These are phyloP conservation scores for Beauveria bassiana DNA, from an alignment of 2,329 filamentous ascomycete genomes.

Conservation along the genomic window DNA sequence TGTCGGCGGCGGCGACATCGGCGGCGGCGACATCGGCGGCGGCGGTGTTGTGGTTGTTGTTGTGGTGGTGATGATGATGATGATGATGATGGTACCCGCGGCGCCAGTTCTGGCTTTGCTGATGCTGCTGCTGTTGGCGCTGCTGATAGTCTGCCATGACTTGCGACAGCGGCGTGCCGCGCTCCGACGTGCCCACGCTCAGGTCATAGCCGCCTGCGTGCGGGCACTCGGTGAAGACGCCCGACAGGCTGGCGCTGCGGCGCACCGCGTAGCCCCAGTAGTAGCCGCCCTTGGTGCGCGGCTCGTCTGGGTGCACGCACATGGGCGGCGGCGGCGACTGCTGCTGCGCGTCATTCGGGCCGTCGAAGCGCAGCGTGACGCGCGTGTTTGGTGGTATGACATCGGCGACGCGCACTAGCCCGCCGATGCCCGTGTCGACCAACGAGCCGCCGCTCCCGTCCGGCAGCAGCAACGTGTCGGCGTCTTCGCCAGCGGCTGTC, in stretches of 20 bases:
- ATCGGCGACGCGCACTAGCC: constrained; percentile 47
- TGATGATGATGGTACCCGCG: too few relatives aligned
- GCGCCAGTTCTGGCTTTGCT: background rate
- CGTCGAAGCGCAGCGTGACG: constrained; percentile 61
- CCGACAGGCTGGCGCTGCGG: constrained; percentile 56
- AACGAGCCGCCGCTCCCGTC: constrained; percentile 34
- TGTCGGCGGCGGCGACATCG: too few relatives aligned
- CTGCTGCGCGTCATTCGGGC: constrained; percentile 33
- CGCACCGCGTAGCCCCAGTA: constrained; percentile 81
- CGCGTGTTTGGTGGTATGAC: constrained; percentile 63
- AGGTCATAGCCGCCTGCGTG: constrained; percentile 75
- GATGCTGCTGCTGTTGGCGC: constrained; percentile 17
- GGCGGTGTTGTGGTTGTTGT: too few relatives aligned
- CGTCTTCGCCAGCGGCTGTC: background rate
- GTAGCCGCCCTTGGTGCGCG: constrained; percentile 68
- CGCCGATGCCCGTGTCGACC: constrained; percentile 50
- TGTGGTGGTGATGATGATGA: too few relatives aligned
- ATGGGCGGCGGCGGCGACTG: constrained; percentile 29
- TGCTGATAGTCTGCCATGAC: constrained; percentile 34
- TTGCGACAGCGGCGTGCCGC: constrained; percentile 47
- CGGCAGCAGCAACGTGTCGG: background rate
- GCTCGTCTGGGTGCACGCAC: constrained; percentile 59
- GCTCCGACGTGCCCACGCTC: constrained; percentile 77
- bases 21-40: too few relatives aligned
- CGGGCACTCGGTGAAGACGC: constrained; percentile 68